Conservation (phyloP, 2,329 filamentous ascomycete species). For the Grosmannia huntii region DNA sequence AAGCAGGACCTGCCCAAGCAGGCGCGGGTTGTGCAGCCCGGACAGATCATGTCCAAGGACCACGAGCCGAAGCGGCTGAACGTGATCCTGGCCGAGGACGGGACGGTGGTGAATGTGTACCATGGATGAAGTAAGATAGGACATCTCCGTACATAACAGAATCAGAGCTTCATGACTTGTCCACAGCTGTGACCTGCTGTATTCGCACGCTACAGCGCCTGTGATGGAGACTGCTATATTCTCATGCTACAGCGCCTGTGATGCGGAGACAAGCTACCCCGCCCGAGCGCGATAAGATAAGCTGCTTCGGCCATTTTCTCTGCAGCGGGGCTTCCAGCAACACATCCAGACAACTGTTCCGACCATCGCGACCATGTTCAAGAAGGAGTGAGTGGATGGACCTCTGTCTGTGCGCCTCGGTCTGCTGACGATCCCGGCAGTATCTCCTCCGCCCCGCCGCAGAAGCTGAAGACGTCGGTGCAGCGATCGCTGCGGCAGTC, state of each 20-base stretch:
- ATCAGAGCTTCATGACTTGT: no score
- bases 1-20: slow-evolving; percentile 45
- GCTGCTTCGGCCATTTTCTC: not conserved
- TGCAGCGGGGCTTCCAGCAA: not conserved
- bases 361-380: slow-evolving; percentile 56
- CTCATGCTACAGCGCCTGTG: no score
- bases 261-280: no score
- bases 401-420: not conserved
- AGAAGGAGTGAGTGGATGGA: slow-evolving; percentile 59
- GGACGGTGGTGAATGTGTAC: slow-evolving; percentile 45
- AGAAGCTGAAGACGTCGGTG: slow-evolving; percentile 94
- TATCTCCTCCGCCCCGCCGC: slow-evolving; percentile 66
- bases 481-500: slow-evolving; percentile 77
- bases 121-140: slow-evolving; percentile 28
- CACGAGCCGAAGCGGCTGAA: slow-evolving; percentile 42
- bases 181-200: no score
- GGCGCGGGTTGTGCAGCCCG: slow-evolving; percentile 43
- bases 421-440: slow-evolving; percentile 25
- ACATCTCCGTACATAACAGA: no score
- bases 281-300: no score
- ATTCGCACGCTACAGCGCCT: no score
- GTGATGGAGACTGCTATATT: no score
- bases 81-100: slow-evolving; percentile 45
- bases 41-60: slow-evolving; percentile 46
- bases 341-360: no score